phyloP scores from a whole-genome alignment of 192 early-diverging fungal genomes.

The Coemansia sp. region DNA sequence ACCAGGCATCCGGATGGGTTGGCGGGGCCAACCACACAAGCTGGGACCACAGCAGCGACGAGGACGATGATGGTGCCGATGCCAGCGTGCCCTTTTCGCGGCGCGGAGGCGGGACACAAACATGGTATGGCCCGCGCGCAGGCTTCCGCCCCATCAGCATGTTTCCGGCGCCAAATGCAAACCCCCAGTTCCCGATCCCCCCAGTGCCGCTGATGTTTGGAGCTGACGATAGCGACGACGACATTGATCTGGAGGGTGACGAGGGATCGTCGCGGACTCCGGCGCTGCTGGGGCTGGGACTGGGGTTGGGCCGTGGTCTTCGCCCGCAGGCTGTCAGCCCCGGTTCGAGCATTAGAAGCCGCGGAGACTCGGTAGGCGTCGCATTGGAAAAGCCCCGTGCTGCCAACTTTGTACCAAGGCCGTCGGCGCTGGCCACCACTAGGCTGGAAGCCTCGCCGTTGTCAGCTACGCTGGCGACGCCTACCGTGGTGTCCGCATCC shows the following conservation, averaged over 20 bases:
- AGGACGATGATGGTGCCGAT: constrained; percentile 22
- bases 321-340: constrained; percentile 20
- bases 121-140: constrained; percentile 47
- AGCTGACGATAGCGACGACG: constrained; percentile 64
- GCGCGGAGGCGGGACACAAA: constrained; percentile 35
- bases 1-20: constrained; percentile 32
- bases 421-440: constrained; percentile 22
- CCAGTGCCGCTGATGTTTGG: constrained; percentile 54
- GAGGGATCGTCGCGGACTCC: constrained; percentile 58
- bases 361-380: constrained; percentile 8
- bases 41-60: constrained; percentile 51
- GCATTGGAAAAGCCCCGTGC: constrained; percentile 1
- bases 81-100: constrained; percentile 19
- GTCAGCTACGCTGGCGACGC: constrained; percentile 5
- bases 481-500: constrained; percentile 18
- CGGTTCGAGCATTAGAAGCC: constrained; percentile 8
- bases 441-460: constrained; percentile 22
- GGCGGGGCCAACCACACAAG: constrained; percentile 27
- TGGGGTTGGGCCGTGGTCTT: constrained; percentile 17
- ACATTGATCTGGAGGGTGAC: constrained; percentile 67
- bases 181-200: constrained; percentile 26
- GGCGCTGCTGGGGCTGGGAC: constrained; percentile 32
- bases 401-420: constrained; percentile 3
- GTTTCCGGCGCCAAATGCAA: constrained; percentile 32
- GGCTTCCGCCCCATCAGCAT: constrained; percentile 48